Evolutionary conservation across 148 eudicot species (phyloP).

Genomic region (Rhododendron simsii): DNA sequence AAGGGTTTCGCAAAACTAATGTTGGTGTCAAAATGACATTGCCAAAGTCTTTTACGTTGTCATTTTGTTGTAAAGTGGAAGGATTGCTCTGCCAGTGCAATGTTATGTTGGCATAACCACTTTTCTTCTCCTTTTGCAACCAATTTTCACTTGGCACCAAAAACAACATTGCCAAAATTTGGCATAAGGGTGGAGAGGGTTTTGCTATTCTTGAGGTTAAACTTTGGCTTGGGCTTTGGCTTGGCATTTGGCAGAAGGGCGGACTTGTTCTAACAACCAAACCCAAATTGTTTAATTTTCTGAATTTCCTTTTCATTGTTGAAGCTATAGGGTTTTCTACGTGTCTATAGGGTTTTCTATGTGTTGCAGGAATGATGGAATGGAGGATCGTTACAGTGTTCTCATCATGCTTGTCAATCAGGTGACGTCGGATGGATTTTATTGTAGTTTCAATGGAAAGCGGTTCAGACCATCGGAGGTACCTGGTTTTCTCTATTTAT

Average conservation of each 20-base stretch:
- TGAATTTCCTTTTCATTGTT: background rate
- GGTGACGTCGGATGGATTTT: slow-evolving; percentile 68
- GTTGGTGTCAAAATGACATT: background rate
- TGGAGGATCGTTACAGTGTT: slow-evolving; percentile 89
- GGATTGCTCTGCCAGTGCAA: background rate
- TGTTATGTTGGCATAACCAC: background rate
- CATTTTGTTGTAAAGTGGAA: background rate
- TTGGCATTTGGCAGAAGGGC: background rate
- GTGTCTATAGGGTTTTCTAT: slow-evolving; percentile 4
- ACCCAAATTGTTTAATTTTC: background rate
- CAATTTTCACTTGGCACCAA: background rate
- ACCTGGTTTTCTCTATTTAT: background rate
- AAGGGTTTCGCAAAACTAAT: background rate
- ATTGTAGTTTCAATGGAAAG: slow-evolving; percentile 66
- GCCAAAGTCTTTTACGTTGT: background rate
- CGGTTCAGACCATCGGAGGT: slow-evolving; percentile 84
- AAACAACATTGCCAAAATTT: background rate
- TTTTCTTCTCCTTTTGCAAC: background rate
- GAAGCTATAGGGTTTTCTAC: background rate
- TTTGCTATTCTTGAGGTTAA: background rate
- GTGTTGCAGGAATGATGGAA: slow-evolving; percentile 65
- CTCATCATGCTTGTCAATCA: slow-evolving; percentile 57
- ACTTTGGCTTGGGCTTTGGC: background rate
- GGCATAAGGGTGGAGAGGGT: background rate
- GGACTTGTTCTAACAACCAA: background rate